phyloP scores from a whole-genome alignment of 169 alveolate species.

The Pseudocohnilembus persalinus region DNA sequence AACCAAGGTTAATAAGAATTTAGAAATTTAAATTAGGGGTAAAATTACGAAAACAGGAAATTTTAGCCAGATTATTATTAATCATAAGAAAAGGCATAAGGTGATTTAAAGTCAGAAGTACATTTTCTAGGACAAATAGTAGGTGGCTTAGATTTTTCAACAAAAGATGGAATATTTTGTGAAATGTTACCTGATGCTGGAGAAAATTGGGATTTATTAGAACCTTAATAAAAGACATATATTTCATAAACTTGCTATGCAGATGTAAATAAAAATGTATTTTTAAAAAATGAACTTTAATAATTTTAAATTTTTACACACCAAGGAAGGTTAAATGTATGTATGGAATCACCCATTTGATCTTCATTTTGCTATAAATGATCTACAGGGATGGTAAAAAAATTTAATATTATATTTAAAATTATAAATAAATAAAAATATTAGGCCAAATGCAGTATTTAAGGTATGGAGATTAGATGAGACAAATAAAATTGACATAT shows the following conservation, averaged over 20 bases:
- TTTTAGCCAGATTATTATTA: background rate
- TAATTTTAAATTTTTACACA: background rate
- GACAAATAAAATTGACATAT: slow-evolving; percentile 47
- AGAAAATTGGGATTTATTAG: slow-evolving; percentile 41
- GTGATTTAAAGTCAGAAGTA: slow-evolving; percentile 52
- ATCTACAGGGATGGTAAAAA: slow-evolving; percentile 38
- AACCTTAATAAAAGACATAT: slow-evolving; percentile 32
- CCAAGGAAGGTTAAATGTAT: slow-evolving; percentile 30
- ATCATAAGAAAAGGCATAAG: slow-evolving; percentile 41
- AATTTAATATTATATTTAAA: background rate
- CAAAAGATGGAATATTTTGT: slow-evolving; percentile 52
- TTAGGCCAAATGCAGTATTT: slow-evolving; percentile 38
- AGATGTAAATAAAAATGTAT: slow-evolving; percentile 8
- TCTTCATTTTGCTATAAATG: slow-evolving; percentile 42
- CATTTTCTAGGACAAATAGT: slow-evolving; percentile 51
- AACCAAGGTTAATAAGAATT: background rate
- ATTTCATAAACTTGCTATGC: slow-evolving; percentile 47
- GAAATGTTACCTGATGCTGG: slow-evolving; percentile 56
- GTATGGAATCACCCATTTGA: slow-evolving; percentile 56
- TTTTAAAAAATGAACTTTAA: slow-evolving; percentile 4
- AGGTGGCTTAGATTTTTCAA: slow-evolving; percentile 47
- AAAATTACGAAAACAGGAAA: too few relatives aligned
- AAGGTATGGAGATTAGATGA: slow-evolving; percentile 61
- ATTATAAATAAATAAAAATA: background rate
- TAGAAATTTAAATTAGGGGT: background rate